These are phyloP conservation scores for Vachellia pachyceras DNA, from an alignment of 306 rosid species.

Conservation along the genomic window DNA sequence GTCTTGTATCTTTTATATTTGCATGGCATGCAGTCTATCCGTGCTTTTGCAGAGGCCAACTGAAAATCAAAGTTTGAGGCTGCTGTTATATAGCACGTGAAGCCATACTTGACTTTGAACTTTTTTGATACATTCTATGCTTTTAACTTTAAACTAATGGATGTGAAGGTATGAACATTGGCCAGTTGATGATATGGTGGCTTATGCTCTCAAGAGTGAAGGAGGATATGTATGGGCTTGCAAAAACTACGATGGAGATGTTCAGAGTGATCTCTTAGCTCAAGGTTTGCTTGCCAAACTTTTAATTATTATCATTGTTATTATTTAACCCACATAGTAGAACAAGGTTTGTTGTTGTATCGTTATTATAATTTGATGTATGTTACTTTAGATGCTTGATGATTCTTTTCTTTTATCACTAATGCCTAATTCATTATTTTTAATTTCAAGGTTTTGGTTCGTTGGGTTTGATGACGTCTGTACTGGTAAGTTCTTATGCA, in stretches of 20 bases:
- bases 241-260: too few relatives aligned
- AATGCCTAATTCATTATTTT: slow-evolving; percentile 33
- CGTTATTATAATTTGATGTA: too few relatives aligned
- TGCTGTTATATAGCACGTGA: slow-evolving; percentile 87
- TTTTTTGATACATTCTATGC: slow-evolving; percentile 1
- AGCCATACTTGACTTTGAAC: slow-evolving; percentile 5
- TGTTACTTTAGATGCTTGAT: slow-evolving; percentile 1
- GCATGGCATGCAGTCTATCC: slow-evolving; percentile 73
- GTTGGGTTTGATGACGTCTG: slow-evolving; percentile 98
- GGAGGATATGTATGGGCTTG: too few relatives aligned
- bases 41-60: slow-evolving; percentile 85
- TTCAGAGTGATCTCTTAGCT: too few relatives aligned
- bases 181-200: too few relatives aligned
- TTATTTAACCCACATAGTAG: neutral
- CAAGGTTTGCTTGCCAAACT: too few relatives aligned
- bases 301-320: neutral
- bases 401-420: slow-evolving; percentile 29
- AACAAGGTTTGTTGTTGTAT: neutral
- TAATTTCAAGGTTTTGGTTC: slow-evolving; percentile 79
- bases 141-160: slow-evolving; percentile 35
- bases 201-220: too few relatives aligned
- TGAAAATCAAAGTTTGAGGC: slow-evolving; percentile 90
- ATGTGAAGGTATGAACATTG: too few relatives aligned
- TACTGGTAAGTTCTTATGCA: slow-evolving; percentile 62
- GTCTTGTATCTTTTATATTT: slow-evolving; percentile 29